Conservation (phyloP, 345 rosid genomes). For the Eucalyptus brandiana region DNA sequence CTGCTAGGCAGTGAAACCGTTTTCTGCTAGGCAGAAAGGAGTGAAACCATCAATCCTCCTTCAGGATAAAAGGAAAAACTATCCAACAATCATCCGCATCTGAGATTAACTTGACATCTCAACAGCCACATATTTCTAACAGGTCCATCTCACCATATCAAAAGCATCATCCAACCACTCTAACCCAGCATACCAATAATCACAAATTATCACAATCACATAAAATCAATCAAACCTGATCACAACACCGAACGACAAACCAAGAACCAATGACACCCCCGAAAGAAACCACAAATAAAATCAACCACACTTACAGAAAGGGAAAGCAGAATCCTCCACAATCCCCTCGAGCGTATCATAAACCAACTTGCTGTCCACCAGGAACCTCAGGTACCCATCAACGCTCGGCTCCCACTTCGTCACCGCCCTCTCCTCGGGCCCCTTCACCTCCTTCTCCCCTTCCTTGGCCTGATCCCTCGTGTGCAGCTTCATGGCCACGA, state of each 20-base stretch:
- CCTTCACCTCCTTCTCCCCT: constrained; percentile 70
- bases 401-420: constrained; percentile 71
- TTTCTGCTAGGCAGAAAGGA: background rate
- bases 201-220: background rate
- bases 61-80: background rate
- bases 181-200: background rate
- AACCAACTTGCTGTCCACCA: constrained; percentile 88
- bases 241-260: background rate
- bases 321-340: constrained; percentile 44
- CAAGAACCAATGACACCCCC: background rate
- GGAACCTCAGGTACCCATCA: constrained; percentile 78
- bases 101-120: background rate
- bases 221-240: background rate
- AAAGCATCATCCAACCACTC: background rate
- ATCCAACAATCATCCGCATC: background rate
- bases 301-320: constrained; percentile 51
- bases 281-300: background rate
- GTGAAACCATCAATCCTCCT: background rate
- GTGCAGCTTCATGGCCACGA: constrained; percentile 89
- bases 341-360: constrained; percentile 81
- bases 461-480: constrained; percentile 83
- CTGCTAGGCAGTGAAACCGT: background rate
- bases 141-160: background rate
- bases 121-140: background rate
- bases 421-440: constrained; percentile 57